These are phyloP conservation scores for Cladosporium sp. DNA, from an alignment of 2,329 filamentous ascomycete genomes.

Conservation along the genomic window DNA sequence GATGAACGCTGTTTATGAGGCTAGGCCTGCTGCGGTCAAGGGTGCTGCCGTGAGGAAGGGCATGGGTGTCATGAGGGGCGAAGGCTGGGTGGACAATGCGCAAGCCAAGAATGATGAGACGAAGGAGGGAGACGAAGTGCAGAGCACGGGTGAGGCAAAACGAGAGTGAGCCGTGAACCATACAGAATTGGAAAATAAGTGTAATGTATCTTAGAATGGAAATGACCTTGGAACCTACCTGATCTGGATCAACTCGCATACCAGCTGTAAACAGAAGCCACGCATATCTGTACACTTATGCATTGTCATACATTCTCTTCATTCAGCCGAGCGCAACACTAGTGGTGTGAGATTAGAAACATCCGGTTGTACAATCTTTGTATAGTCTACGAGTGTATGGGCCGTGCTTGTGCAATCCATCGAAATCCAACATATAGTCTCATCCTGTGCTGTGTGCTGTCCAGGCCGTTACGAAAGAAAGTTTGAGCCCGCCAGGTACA, in stretches of 20 bases:
- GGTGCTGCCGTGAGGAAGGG: slow-evolving; percentile 69
- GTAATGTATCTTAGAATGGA: not conserved
- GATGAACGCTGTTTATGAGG: slow-evolving; percentile 76
- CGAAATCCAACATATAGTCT: not conserved
- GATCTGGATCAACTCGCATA: not conserved
- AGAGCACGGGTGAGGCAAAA: not conserved
- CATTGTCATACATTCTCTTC: not conserved
- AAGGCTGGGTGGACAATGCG: slow-evolving; percentile 48
- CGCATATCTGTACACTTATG: not conserved
- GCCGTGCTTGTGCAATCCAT: not conserved
- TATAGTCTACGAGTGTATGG: not conserved
- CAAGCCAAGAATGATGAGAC: not conserved
- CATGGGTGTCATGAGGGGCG: slow-evolving; percentile 71
- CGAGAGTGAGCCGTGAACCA: not conserved
- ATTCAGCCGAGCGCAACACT: not conserved
- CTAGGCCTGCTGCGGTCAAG: slow-evolving; percentile 65
- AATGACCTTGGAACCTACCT: not conserved
- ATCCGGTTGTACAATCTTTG: not conserved
- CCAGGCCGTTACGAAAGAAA: not conserved
- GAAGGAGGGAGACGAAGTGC: not conserved
- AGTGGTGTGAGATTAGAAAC: not conserved
- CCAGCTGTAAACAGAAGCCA: not conserved
- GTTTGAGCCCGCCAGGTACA: not conserved
- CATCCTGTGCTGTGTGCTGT: not conserved
- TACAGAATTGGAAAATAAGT: not conserved